phyloP scores from a whole-genome alignment of 2,329 filamentous ascomycete species.

The Ophiostoma novo-ulmi region DNA sequence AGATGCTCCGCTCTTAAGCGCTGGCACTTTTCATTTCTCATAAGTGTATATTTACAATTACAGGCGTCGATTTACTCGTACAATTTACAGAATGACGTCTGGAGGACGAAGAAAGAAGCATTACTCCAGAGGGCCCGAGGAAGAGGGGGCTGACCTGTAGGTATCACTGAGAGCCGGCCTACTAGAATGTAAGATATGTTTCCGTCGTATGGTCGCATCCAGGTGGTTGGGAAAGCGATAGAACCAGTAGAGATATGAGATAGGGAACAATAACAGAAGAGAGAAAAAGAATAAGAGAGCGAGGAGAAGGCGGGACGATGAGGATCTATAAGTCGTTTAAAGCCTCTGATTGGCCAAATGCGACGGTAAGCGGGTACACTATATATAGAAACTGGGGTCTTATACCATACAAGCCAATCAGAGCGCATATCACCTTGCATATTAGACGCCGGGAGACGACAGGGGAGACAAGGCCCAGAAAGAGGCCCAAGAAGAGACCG shows the following conservation, averaged over 20 bases:
- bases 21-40: neutral
- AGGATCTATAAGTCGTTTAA: neutral
- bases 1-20: neutral
- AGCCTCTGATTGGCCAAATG: neutral
- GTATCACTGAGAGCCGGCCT: neutral
- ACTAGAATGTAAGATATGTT: neutral
- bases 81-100: neutral
- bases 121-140: neutral
- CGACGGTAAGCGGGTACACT: constrained; percentile 13
- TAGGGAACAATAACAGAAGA: neutral
- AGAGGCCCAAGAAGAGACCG: neutral
- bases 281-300: neutral
- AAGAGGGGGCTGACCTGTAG: neutral
- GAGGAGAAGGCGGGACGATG: neutral
- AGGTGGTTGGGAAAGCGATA: neutral
- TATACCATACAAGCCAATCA: constrained; percentile 22
- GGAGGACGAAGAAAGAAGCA: neutral
- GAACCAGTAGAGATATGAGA: neutral
- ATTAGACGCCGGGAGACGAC: constrained; percentile 22
- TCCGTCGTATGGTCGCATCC: neutral
- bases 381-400: constrained; percentile 22
- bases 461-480: neutral
- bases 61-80: neutral
- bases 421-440: constrained; percentile 25
- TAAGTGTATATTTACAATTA: neutral